Conservation (phyloP, 768 basidiomycete species). For the Russula earlei region DNA sequence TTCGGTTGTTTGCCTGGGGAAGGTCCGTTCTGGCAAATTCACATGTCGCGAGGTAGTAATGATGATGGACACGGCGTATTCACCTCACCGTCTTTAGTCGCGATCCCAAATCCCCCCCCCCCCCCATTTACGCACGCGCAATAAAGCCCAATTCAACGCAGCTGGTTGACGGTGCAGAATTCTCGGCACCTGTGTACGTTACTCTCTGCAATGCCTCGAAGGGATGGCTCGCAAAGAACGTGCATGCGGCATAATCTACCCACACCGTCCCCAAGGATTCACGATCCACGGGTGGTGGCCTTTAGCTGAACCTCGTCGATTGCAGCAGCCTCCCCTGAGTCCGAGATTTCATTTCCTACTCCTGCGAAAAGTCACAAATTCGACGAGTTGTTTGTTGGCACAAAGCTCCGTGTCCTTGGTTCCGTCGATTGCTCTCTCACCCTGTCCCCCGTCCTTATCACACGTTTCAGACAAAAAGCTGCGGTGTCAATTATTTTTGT, state of each 20-base stretch:
- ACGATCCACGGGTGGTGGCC: neutral
- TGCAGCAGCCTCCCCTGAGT: neutral
- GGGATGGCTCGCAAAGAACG: neutral
- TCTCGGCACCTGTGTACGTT: neutral
- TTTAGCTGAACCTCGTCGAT: neutral
- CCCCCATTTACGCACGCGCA: neutral
- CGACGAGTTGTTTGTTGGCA: neutral
- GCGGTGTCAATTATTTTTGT: too few relatives aligned
- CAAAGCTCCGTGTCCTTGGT: neutral
- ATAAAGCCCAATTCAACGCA: slow-evolving; percentile 7
- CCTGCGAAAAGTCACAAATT: neutral
- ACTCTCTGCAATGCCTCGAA: neutral
- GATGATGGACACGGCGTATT: slow-evolving; percentile 1
- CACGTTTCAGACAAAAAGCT: neutral
- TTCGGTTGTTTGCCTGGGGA: neutral
- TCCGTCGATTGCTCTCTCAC: neutral
- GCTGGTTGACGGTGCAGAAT: neutral
- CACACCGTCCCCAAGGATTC: neutral
- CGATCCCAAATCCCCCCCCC: neutral
- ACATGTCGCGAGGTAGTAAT: slow-evolving; percentile 8
- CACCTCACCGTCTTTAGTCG: neutral
- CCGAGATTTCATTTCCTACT: neutral
- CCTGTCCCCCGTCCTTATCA: neutral
- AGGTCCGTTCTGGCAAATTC: slow-evolving; percentile 1
- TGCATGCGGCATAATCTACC: neutral